These are phyloP conservation scores for Fusarium lyarnte DNA, from an alignment of 2,329 filamentous ascomycete species.

Conservation along the genomic window DNA sequence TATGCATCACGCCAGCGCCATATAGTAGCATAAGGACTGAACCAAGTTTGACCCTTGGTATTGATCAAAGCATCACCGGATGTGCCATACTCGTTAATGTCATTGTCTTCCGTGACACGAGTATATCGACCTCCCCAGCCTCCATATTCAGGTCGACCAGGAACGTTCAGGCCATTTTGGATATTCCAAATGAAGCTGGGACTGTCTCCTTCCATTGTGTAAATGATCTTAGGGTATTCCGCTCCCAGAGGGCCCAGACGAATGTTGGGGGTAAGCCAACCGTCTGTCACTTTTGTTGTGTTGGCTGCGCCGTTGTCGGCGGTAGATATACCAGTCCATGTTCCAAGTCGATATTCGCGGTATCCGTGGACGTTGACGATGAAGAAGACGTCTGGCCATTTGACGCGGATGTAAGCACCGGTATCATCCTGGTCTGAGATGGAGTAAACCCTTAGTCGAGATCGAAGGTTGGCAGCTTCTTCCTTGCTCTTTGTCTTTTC, in stretches of 20 bases:
- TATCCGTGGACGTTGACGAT: conserved; percentile 5
- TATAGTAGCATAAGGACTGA: conserved; percentile 8
- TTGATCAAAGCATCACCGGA: background rate
- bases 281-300: background rate
- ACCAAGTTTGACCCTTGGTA: background rate
- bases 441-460: conserved; percentile 3
- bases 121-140: conserved; percentile 16
- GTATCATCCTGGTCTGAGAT: conserved; percentile 19
- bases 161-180: conserved; percentile 1
- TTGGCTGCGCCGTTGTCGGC: background rate
- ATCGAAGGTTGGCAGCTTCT: background rate
- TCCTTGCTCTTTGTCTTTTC: background rate
- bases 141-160: background rate
- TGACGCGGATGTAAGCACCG: background rate
- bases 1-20: conserved; percentile 20
- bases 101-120: background rate
- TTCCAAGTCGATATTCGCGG: background rate
- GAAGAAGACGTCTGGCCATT: conserved; percentile 8
- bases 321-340: conserved; percentile 4
- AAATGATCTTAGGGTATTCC: background rate
- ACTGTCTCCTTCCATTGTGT: conserved; percentile 9
- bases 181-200: conserved; percentile 9
- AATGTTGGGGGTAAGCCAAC: conserved; percentile 7
- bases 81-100: conserved; percentile 10
- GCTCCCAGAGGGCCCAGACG: background rate